Evolutionary conservation across 208 protist genomes (phyloP), one percentile per base, ranked within the genome.

Genomic region (Crithidia bombi): DNA sequence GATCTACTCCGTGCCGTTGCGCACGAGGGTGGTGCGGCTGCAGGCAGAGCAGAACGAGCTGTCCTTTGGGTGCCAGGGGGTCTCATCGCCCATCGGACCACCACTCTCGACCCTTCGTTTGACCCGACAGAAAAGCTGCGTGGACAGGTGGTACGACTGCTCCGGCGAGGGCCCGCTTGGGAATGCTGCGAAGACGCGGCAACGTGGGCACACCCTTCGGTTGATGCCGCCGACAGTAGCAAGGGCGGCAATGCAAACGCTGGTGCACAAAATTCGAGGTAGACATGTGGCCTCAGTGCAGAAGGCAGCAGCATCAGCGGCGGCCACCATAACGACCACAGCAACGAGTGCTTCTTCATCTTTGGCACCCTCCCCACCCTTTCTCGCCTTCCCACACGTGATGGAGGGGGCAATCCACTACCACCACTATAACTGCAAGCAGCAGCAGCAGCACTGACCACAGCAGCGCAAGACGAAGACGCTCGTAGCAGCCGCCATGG

Each of bases 51-150:
- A 98, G 35, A 99, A 99, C 79, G 80, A 87, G 25, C 83, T 99
- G 21, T 84, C 99, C 85, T 99, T 96, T 74, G 99, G 58, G 94
- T 99, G 17, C 98, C 99, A 32, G 99, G 99, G 67, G 98, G 99
- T 33, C 83, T 99, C 26, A 99, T 99, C 81, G 98, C 98, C 67
- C 92, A 99, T n/a, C 98, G 99, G 44, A 99, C 99, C 26, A 97
- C 96, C 26, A 97, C 96, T 32, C 98, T 99, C 50, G 99, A 99
- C 89, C 99, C 99, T 23, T 98, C 97, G 14, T 85, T n/a, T 99
- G 15, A 99, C 98, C 25, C 90, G 98, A 47, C 96, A 98, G 30
- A 98, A 99, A 95, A 98, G 56, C 87, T 99, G 50, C 97, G 99
- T 33, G 99, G 99, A 14, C 90, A 99, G 79, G 92, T 98, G 39